phyloP scores from a whole-genome alignment of 345 rosid genomes.

The Linum lewisii region DNA sequence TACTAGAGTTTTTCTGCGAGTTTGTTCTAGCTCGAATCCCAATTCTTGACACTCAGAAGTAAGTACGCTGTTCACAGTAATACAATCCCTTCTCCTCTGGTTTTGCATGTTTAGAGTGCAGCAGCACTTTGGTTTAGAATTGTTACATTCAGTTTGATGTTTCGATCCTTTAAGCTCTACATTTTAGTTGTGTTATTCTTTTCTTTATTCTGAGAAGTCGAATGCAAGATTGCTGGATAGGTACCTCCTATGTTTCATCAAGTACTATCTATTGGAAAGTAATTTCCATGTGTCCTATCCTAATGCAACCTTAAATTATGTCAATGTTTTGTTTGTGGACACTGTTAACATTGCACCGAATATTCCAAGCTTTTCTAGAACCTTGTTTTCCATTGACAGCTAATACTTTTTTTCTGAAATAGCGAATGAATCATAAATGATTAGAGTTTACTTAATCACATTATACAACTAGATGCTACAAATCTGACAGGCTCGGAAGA shows the following conservation, averaged over 20 bases:
- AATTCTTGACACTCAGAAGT: slow-evolving; percentile 76
- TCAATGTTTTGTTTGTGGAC: neutral
- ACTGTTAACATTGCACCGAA: neutral
- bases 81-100: neutral
- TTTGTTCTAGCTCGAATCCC: slow-evolving; percentile 83
- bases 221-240: neutral
- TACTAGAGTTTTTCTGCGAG: slow-evolving; percentile 84
- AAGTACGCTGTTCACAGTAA: slow-evolving; percentile 15
- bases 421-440: neutral
- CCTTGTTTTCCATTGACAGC: neutral
- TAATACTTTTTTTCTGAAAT: neutral
- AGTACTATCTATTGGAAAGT: neutral
- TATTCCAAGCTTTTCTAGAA: neutral
- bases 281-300: neutral
- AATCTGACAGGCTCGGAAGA: neutral
- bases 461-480: neutral
- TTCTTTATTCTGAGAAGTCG: neutral
- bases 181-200: neutral
- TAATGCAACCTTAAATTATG: neutral
- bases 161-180: neutral
- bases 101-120: neutral
- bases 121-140: neutral
- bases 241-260: neutral
- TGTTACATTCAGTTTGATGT: neutral
- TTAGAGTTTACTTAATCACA: neutral